phyloP scores from a whole-genome alignment of 495 filamentous ascomycete genomes.

The Delitschia confertaspora region DNA sequence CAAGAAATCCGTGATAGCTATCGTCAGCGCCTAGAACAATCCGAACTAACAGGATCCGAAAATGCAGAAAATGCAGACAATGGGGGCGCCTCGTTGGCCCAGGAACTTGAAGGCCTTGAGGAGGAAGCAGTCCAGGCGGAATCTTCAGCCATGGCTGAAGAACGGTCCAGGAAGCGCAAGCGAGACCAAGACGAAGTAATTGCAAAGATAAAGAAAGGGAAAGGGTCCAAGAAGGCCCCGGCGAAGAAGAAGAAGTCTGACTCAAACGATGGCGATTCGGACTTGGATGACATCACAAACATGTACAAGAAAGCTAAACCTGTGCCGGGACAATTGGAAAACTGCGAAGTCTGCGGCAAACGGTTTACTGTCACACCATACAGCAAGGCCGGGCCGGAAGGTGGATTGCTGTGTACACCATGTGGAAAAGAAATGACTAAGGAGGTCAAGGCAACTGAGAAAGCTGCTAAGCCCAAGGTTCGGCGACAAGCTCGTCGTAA shows the following conservation, averaged over 20 bases:
- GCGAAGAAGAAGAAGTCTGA: conserved; percentile 42
- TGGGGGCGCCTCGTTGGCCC: conserved; percentile 6
- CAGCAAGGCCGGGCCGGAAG: conserved; percentile 67
- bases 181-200: conserved; percentile 53
- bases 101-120: conserved; percentile 22
- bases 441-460: conserved; percentile 48
- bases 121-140: conserved; percentile 32
- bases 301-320: conserved; percentile 56
- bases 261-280: conserved; percentile 39
- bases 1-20: conserved; percentile 62
- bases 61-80: conserved; percentile 9
- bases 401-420: conserved; percentile 72
- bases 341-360: conserved; percentile 77
- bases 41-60: conserved; percentile 20
- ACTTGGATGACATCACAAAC: conserved; percentile 41
- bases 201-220: conserved; percentile 68
- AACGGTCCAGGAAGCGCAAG: conserved; percentile 55
- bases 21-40: conserved; percentile 29
- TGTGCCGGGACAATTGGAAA: conserved; percentile 74
- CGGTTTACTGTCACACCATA: conserved; percentile 94
- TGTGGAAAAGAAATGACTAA: conserved; percentile 72
- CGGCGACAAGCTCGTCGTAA: conserved; percentile 56
- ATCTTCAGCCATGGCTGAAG: conserved; percentile 39
- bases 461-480: conserved; percentile 44
- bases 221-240: conserved; percentile 51